Conservation (phyloP, 2,329 filamentous ascomycete genomes). For the Talaromyces sp. region DNA sequence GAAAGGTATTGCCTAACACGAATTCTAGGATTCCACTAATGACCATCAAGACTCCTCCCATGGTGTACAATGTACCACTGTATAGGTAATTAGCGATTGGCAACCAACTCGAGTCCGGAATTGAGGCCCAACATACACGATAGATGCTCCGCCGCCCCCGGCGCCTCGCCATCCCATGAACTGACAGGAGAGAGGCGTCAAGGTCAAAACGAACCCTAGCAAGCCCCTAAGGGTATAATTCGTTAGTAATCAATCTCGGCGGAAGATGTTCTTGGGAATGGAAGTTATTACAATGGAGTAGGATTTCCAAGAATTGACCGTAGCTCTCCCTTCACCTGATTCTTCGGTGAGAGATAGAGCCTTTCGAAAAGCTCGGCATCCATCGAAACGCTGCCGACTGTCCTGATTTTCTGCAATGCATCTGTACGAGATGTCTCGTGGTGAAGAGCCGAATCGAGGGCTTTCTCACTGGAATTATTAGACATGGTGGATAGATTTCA, state of each 20-base stretch:
- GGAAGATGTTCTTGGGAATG: no score
- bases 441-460: no score
- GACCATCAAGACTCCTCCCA: constrained; percentile 50
- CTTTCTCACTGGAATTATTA: background rate
- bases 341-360: constrained; percentile 42
- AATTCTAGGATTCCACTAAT: constrained; percentile 53
- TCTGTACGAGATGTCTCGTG: constrained; percentile 13
- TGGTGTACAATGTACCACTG: background rate
- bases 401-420: constrained; percentile 44
- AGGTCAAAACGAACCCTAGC: constrained; percentile 48
- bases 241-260: background rate
- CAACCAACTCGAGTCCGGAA: background rate
- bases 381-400: constrained; percentile 35
- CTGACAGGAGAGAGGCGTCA: constrained; percentile 47
- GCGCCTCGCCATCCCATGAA: constrained; percentile 53
- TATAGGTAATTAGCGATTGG: no score
- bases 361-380: constrained; percentile 50
- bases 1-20: constrained; percentile 56
- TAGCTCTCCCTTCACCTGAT: constrained; percentile 10
- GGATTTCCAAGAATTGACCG: constrained; percentile 25
- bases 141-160: constrained; percentile 2
- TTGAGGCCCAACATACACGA: background rate
- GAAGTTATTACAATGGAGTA: constrained; percentile 22
- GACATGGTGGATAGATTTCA: no score
- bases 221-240: constrained; percentile 40